Base-by-base conservation (phyloP, 257 asterid species). In the Nicotiana sylvestris region DNA sequence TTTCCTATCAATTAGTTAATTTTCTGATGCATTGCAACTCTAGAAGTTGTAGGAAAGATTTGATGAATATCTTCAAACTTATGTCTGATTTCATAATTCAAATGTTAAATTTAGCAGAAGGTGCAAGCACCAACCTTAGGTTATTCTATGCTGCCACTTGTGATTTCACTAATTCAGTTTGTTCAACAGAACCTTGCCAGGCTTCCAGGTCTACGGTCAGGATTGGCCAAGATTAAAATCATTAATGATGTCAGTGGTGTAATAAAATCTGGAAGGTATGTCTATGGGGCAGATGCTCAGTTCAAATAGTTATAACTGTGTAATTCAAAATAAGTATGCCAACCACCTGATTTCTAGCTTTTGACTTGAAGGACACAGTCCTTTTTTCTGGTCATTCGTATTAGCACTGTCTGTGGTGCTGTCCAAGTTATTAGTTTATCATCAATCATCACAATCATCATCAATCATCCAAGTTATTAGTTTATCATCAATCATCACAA, bases 211-310 rank as follows among this genome's bases (percentile, higher is more conserved):
- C 83, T 91, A 61, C 86, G 85, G 72, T 67, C 92, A 12, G 90
- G 84, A 70, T 72, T 78, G 70, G 86, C 91, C 66, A 89, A 82
- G 85, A 82, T 89, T 33, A 87, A 82, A 84, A 90, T 93, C 81
- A 83, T 90, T 39, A 82, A 88, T 27, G 90, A 84, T 77, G 90
- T 86, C 25, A 89, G 92, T 57, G 93, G 97, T 66, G 68, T 86
- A 86, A 87, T 93, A 74, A 86, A 86, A 85, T 96, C 97, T 21
- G 91, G 97, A 84, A 88, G 95, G 97, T 92, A 88, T 4, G 62
- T 8, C 39, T 33, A 33, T 33, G 35, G 35, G 30, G 43, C 15
- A 15, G 27, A 46, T 25, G 11, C 79, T 25, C 21, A 5, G 13
- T 72, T 72, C 21, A 25, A 46, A 72, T 70, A 39, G 33, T 25